Percentiles rank a stretch among this genome's conserved stretches.
Conservation (phyloP, 257 asterid species). For the Voacanga thouarsii region DNA sequence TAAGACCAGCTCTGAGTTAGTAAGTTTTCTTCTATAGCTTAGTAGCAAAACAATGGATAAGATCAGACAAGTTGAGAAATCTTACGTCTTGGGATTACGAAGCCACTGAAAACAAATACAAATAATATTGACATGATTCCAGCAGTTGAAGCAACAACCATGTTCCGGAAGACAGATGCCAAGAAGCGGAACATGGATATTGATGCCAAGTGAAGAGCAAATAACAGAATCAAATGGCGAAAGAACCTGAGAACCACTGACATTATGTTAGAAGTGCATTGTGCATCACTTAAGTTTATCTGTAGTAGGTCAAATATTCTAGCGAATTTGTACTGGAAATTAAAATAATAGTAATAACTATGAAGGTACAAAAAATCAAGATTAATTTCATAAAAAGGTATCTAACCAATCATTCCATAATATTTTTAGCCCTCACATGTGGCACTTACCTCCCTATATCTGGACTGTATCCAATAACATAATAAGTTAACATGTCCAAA, state of each 20-base stretch:
- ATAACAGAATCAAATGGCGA: slow-evolving; percentile 41
- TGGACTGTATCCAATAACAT: slow-evolving; percentile 50
- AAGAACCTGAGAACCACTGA: slow-evolving; percentile 43
- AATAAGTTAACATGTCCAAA: slow-evolving; percentile 63
- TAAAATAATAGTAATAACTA: background rate
- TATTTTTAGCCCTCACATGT: too few species aligned
- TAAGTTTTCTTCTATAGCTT: background rate
- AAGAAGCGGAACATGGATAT: slow-evolving; percentile 61
- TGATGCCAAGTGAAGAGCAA: slow-evolving; percentile 50
- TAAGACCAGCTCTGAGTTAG: slow-evolving; percentile 9
- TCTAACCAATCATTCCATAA: background rate
- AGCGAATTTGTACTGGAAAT: background rate
- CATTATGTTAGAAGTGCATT: background rate
- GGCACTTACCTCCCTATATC: slow-evolving; percentile 54
- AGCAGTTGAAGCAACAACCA: slow-evolving; percentile 46
- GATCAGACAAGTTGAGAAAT: background rate
- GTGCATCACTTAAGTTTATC: background rate
- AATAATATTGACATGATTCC: slow-evolving; percentile 38
- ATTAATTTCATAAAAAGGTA: background rate
- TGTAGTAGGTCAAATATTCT: background rate
- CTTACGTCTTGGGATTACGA: slow-evolving; percentile 59
- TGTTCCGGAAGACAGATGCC: slow-evolving; percentile 44
- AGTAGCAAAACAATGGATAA: too few species aligned
- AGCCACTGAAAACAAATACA: slow-evolving; percentile 48
- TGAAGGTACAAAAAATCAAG: background rate